These are phyloP conservation scores for Alternaria dauci DNA, from an alignment of 2,329 filamentous ascomycete species.

Conservation along the genomic window DNA sequence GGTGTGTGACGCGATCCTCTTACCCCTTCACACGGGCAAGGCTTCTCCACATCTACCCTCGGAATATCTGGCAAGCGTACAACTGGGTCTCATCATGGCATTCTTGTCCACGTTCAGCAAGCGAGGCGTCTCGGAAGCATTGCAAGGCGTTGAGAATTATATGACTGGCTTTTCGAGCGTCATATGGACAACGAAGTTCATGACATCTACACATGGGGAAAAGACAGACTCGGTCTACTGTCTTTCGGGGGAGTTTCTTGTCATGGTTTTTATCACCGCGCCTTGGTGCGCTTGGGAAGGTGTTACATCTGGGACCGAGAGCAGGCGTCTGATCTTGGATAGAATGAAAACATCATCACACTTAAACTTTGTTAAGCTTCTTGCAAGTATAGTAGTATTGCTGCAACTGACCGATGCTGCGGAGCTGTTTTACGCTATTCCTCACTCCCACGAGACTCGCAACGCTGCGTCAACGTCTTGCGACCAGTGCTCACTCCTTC, in stretches of 20 bases:
- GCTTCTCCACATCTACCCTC: slow-evolving; percentile 46
- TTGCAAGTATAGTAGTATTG: neutral
- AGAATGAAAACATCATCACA: slow-evolving; percentile 11
- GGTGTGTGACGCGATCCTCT: slow-evolving; percentile 51
- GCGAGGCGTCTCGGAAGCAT: slow-evolving; percentile 47
- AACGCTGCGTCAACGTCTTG: neutral
- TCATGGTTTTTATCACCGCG: neutral
- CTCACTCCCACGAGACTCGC: neutral
- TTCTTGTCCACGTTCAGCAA: slow-evolving; percentile 33
- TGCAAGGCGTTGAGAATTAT: slow-evolving; percentile 33
- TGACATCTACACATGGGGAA: slow-evolving; percentile 23
- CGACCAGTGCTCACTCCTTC: slow-evolving; percentile 11
- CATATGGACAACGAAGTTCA: slow-evolving; percentile 32
- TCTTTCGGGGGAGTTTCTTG: slow-evolving; percentile 18
- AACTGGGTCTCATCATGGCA: slow-evolving; percentile 29
- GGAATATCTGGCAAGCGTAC: slow-evolving; percentile 34
- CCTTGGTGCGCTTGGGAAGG: neutral
- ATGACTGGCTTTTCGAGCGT: slow-evolving; percentile 34
- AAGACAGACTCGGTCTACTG: slow-evolving; percentile 14
- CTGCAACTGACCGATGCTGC: neutral
- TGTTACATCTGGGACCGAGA: neutral
- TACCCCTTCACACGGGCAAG: slow-evolving; percentile 12
- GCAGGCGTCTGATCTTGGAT: slow-evolving; percentile 8
- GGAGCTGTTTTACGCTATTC: neutral
- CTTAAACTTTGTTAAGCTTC: neutral